Percentiles rank a stretch among this genome's conserved stretches.
These are phyloP conservation scores for Phytophthora pistaciae DNA, from an alignment of 352 stramenopile species.

Conservation along the genomic window DNA sequence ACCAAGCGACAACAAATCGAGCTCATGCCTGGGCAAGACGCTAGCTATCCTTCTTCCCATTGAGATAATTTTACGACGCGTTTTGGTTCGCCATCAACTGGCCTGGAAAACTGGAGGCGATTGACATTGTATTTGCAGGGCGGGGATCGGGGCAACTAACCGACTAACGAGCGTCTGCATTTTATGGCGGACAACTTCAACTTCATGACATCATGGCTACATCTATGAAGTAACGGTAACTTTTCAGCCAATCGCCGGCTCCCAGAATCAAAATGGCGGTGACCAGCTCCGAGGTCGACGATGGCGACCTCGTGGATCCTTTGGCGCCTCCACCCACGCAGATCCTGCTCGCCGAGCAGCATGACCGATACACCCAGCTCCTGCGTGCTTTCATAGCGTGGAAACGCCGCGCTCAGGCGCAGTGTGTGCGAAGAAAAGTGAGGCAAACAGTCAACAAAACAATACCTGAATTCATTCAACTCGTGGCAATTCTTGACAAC, in stretches of 20 bases:
- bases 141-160: background rate
- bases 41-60: background rate
- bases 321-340: constrained; percentile 4
- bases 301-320: background rate
- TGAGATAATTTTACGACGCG: constrained; percentile 1
- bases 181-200: background rate
- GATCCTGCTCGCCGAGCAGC: constrained; percentile 29
- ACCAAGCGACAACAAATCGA: background rate
- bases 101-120: background rate
- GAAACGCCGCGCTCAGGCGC: constrained; percentile 29
- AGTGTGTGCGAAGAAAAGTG: constrained; percentile 43
- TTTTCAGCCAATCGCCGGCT: constrained; percentile 21
- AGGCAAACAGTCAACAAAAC: background rate
- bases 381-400: constrained; percentile 37
- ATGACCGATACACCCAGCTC: constrained; percentile 41
- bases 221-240: constrained; percentile 11
- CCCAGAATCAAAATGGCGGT: background rate
- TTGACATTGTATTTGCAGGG: constrained; percentile 1
- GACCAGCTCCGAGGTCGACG: background rate
- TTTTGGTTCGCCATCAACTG: background rate
- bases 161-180: background rate
- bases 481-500: background rate
- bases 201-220: constrained; percentile 10
- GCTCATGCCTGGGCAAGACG: background rate
- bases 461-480: background rate